Evolutionary conservation across 805 yeast genomes (phyloP), one percentile per base, ranked within the genome.

Genomic region (Deakozyma indianensis): DNA sequence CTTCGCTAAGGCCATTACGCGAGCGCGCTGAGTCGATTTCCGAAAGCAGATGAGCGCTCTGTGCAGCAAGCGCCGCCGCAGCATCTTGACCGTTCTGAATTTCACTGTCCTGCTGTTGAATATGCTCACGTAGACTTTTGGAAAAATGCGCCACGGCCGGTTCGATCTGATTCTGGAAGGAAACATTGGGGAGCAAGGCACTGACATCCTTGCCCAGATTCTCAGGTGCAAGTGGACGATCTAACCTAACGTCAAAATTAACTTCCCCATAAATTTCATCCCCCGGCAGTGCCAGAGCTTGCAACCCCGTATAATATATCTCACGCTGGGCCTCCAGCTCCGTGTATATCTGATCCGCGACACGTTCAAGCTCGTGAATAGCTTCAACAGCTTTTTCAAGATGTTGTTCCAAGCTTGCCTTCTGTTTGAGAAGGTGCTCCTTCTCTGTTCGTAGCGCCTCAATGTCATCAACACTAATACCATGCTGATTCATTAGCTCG

Each of bases 301-400:
- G 18, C 11, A 32, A 20, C 18, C 38, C 38, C 5, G 18, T 5
- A n/a, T 32, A 32, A n/a, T 32, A 32, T 11, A n/a, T n/a, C 18
- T 32, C 38, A 14, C 38, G 38, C 38, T 32, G 38, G 16, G 38
- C 38, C 18, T 32, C 38, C 18, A 32, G 38, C 38, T 32, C 38
- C 9, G 18, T n/a, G 38, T 32, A 32, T 20, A 14, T 32, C 5
- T 32, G 20, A n/a, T 32, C 38, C 5, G 38, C 38, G 5, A n/a
- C 16, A 9, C 16, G 11, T 32, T 32, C 38, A n/a, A 32, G 38
- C 11, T 7, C 38, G 5, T 20, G 38, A 20, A 32, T 7, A n/a
- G 20, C 18, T n/a, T 32, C 38, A 11, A n/a, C 5, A 9, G 38
- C 38, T n/a, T 32, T 32, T 9, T 11, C 38, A 14, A 32, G 38